These are phyloP conservation scores for Cyberlindnera lachancei DNA, from an alignment of 805 yeast genomes.

Conservation along the genomic window DNA sequence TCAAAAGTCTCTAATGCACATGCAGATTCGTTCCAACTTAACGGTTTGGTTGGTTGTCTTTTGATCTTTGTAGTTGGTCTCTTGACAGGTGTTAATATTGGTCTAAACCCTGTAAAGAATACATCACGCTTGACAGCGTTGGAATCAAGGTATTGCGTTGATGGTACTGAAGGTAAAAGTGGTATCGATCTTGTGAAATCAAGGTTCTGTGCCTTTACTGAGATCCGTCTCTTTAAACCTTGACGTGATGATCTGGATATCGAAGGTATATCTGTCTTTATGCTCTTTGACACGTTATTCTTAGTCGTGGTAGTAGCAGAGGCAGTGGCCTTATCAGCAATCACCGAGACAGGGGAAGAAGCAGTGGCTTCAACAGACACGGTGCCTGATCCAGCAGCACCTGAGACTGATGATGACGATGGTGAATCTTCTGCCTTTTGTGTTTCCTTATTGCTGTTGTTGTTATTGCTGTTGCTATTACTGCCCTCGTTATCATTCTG, in stretches of 20 bases:
- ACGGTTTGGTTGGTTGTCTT: conserved; percentile 17
- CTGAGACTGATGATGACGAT: too few species aligned
- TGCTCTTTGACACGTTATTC: too few species aligned
- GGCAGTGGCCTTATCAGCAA: too few species aligned
- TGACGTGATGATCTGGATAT: too few species aligned
- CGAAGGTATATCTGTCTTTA: too few species aligned
- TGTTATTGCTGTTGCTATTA: conserved; percentile 5
- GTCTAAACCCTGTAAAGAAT: conserved; percentile 20
- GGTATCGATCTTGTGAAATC: too few species aligned
- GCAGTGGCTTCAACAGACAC: too few species aligned
- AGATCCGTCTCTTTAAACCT: conserved; percentile 8
- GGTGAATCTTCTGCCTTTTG: conserved; percentile 1
- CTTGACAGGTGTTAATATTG: conserved; percentile 18
- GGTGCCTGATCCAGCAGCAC: too few species aligned
- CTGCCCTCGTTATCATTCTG: conserved; percentile 5
- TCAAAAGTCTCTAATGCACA: conserved; percentile 19
- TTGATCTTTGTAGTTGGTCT: conserved; percentile 13
- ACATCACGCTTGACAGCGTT: conserved; percentile 15
- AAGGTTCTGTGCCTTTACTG: conserved; percentile 4
- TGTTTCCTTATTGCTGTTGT: conserved; percentile 2
- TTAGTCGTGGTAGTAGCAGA: too few species aligned
- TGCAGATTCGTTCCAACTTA: conserved; percentile 21
- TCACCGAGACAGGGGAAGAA: too few species aligned
- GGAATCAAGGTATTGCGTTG: conserved; percentile 19
- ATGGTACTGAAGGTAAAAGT: conserved; percentile 16